A percentile compares a stretch with the other conserved stretches of the same genome.
These are phyloP conservation scores for Colletotrichum cuscutae DNA, from an alignment of 2,329 filamentous ascomycete genomes.

Conservation along the genomic window DNA sequence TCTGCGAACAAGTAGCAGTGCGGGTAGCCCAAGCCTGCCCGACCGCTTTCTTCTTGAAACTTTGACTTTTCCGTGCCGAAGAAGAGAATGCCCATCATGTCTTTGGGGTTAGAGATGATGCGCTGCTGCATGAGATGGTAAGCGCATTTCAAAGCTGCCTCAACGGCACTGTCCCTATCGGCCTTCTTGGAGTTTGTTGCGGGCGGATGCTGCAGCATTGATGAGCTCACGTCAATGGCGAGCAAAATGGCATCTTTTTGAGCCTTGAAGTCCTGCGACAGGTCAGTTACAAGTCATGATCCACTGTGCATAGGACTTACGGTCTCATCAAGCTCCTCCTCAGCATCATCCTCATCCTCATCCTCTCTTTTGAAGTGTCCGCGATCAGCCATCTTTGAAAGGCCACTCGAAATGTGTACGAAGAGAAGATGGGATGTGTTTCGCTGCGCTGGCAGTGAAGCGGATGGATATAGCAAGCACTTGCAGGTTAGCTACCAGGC, in stretches of 20 bases:
- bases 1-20: slow-evolving; percentile 94
- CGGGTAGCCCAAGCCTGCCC: slow-evolving; percentile 75
- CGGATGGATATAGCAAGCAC: neutral
- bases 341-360: slow-evolving; percentile 70
- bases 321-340: slow-evolving; percentile 68
- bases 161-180: slow-evolving; percentile 79
- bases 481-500: neutral
- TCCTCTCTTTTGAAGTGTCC: slow-evolving; percentile 61
- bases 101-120: slow-evolving; percentile 94
- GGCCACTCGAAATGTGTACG: neutral
- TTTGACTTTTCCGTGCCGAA: slow-evolving; percentile 90
- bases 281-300: slow-evolving; percentile 25
- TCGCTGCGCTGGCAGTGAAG: neutral
- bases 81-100: slow-evolving; percentile 95
- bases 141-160: slow-evolving; percentile 91
- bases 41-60: slow-evolving; percentile 74
- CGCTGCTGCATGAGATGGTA: slow-evolving; percentile 97
- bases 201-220: slow-evolving; percentile 81
- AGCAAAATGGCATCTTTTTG: slow-evolving; percentile 99
- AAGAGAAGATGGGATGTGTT: neutral
- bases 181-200: slow-evolving; percentile 77
- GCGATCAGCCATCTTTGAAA: slow-evolving; percentile 46
- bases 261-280: slow-evolving; percentile 80
- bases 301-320: slow-evolving; percentile 49
- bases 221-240: slow-evolving; percentile 89